Evolutionary conservation across 495 filamentous ascomycete species (phyloP).

Genomic region (Venustampulla echinocandica): DNA sequence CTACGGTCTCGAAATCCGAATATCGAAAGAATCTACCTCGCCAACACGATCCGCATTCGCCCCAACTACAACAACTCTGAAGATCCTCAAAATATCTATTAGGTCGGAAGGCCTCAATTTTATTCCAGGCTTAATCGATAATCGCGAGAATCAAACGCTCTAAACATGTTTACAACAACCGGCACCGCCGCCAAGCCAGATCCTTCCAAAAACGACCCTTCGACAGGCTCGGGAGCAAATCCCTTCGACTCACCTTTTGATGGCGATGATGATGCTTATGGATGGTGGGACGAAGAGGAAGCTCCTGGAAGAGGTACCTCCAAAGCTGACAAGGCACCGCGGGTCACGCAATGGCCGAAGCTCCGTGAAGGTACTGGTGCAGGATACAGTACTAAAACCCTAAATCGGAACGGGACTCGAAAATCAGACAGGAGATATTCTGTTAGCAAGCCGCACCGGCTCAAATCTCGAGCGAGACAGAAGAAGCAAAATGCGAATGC

Average conservation of each 20-base stretch:
- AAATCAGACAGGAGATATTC: conserved; percentile 23
- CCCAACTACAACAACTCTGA: neutral
- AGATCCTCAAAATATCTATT: neutral
- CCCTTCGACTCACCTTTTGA: conserved; percentile 15
- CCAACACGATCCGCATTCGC: neutral
- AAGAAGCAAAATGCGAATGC: conserved; percentile 47
- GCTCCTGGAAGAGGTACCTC: neutral
- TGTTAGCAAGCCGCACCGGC: conserved; percentile 28
- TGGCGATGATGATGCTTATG: conserved; percentile 16
- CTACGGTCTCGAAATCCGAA: neutral
- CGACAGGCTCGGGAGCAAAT: neutral
- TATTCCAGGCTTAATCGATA: neutral
- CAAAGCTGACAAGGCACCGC: neutral
- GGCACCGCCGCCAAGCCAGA: neutral
- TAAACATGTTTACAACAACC: conserved; percentile 9
- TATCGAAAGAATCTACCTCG: neutral
- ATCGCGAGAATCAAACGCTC: neutral
- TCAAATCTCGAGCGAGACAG: conserved; percentile 40
- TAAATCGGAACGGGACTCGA: conserved; percentile 8
- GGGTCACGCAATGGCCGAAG: conserved; percentile 14
- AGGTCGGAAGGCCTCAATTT: neutral
- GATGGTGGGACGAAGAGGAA: conserved; percentile 24
- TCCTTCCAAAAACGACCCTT: neutral
- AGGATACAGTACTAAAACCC: conserved; percentile 1
- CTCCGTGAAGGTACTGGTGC: conserved; percentile 4